A percentile compares a stretch with the other conserved stretches of the same genome.
These are phyloP conservation scores for Gillenia trifoliata DNA, from an alignment of 306 rosid genomes.

Conservation along the genomic window DNA sequence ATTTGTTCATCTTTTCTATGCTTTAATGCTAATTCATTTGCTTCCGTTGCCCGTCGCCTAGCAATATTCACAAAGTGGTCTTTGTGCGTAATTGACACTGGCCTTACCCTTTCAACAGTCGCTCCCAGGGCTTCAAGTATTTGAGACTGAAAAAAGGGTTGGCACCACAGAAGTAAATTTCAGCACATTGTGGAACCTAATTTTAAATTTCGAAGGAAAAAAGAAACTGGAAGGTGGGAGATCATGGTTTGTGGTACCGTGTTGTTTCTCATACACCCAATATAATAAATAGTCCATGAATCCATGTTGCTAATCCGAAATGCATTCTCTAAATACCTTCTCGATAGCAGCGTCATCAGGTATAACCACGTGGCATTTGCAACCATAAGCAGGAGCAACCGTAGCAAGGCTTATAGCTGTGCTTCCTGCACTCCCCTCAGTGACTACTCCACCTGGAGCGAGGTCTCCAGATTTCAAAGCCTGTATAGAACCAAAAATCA, in stretches of 20 bases:
- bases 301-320: conserved; percentile 3
- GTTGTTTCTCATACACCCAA: not conserved
- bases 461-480: conserved; percentile 76
- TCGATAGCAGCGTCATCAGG: conserved; percentile 96
- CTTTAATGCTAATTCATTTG: conserved; percentile 55
- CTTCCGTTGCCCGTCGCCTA: conserved; percentile 67
- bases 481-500: conserved; percentile 33
- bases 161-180: not conserved
- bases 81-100: conserved; percentile 81
- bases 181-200: not conserved
- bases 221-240: not conserved
- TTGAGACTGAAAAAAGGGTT: conserved; percentile 54
- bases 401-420: conserved; percentile 93
- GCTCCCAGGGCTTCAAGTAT: conserved; percentile 83
- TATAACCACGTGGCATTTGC: conserved; percentile 83
- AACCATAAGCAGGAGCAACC: conserved; percentile 90
- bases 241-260: not conserved
- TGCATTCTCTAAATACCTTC: conserved; percentile 43
- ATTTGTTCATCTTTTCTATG: conserved; percentile 22
- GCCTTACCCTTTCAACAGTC: conserved; percentile 86
- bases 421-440: conserved; percentile 96
- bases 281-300: not conserved
- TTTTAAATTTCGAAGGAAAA: not conserved
- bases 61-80: conserved; percentile 94
- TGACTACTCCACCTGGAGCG: conserved; percentile 68